phyloP scores from a whole-genome alignment of 179 eudicot species.

The Nepenthes alata region DNA sequence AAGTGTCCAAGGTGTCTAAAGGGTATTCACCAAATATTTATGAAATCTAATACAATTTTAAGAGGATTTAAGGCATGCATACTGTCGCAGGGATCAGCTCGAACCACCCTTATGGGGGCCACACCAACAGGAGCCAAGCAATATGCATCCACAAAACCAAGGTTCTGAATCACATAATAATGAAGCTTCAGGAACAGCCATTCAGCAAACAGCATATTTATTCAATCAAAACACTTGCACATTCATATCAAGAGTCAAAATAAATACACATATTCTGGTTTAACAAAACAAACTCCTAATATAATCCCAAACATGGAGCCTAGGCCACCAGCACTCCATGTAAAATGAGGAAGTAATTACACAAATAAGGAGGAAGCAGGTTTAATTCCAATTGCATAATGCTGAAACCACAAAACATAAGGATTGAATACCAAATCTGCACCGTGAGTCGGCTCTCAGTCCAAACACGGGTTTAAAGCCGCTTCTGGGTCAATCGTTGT shows the following conservation, averaged over 20 bases:
- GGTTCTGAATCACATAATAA: too few species aligned
- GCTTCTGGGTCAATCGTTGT: not conserved
- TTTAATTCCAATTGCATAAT: not conserved
- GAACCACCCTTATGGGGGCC: too few species aligned
- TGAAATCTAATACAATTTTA: too few species aligned
- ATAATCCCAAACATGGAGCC: constrained; percentile 6
- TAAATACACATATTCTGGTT: constrained; percentile 5
- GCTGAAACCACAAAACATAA: not conserved
- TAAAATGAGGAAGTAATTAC: not conserved
- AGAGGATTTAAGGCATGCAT: too few species aligned
- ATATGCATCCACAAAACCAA: too few species aligned
- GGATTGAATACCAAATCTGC: not conserved
- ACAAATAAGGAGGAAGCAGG: constrained; percentile 10
- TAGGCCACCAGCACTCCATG: constrained; percentile 6
- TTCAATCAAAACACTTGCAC: constrained; percentile 9
- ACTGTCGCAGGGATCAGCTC: too few species aligned
- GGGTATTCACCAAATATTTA: too few species aligned
- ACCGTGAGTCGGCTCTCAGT: not conserved
- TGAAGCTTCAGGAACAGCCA: not conserved
- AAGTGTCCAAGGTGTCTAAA: too few species aligned
- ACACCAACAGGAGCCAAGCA: too few species aligned
- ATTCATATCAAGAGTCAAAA: constrained; percentile 14
- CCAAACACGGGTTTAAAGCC: not conserved
- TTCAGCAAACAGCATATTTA: constrained; percentile 1
- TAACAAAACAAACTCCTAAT: constrained; percentile 1